Base-by-base conservation (phyloP, 1,284 basidiomycete species). In the Butyriboletus appendiculatus region DNA sequence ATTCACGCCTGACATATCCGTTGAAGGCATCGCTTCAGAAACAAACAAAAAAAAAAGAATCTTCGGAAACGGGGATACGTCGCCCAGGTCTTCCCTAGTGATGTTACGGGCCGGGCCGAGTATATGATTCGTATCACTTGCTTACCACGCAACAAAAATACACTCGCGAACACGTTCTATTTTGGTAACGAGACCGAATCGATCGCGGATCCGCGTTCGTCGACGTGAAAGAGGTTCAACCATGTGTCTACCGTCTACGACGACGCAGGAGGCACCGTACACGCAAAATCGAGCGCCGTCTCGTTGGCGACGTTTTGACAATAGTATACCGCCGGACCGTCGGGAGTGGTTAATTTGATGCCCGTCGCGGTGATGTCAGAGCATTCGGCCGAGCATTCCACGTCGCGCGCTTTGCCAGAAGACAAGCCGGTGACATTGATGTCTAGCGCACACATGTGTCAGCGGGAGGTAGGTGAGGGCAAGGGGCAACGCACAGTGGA, bases 361-460 rank as follows among this genome's bases (percentile, higher is more conserved):
- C 60, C 53, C 4, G 43, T 58, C 0, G 60, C 50, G 15, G 62
- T 62, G 48, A 69, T 62, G 15, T 16, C 39, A n/a, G 62, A 16
- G n/a, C 58, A 69, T 30, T 61, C 64, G 0, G 39, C 7, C n/a
- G 70, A 69, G 46, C 73, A 75, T 47, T 71, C 62, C 16, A 75
- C 65, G 26, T 62, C 48, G 20, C 70, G 68, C n/a, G 48, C 42
- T 4, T 66, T 57, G 0, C 70, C 72, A 15, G 70, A 71, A 2
- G 73, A 67, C 18, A 56, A 67, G 4, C 71, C 73, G 1, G 60
- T 59, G 51, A 73, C 58, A 49, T 73, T 67, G 48, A 69, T 60
- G 54, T 62, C 56, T 66, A 18, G 18, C 18, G 18, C 20, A 20
- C 24, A 15, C 10, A 16, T 41, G 14, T 14, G 18, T 22, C 20